Evolutionary conservation across 805 yeast genomes (phyloP).

Genomic region (Yarrowia bubula): DNA sequence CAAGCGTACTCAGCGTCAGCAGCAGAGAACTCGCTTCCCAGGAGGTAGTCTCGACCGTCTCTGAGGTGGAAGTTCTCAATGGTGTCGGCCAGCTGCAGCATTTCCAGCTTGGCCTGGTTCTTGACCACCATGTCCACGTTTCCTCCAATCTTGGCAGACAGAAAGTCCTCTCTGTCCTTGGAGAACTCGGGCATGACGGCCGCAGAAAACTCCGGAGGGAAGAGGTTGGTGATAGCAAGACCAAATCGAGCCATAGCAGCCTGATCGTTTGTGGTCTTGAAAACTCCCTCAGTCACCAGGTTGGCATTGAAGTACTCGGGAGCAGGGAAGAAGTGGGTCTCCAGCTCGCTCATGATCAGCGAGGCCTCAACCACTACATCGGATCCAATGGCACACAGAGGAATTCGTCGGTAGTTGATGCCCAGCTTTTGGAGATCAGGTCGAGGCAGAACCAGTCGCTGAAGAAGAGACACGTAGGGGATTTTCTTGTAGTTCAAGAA

Average conservation of each 20-base stretch:
- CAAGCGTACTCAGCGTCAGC: constrained; percentile 19
- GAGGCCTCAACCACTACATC: constrained; percentile 18
- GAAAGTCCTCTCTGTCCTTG: constrained; percentile 19
- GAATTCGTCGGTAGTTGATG: constrained; percentile 23
- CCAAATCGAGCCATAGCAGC: constrained; percentile 6
- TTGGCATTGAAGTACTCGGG: constrained; percentile 16
- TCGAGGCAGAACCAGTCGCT: constrained; percentile 11
- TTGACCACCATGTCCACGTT: background rate
- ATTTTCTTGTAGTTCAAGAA: constrained; percentile 24
- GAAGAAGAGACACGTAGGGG: background rate
- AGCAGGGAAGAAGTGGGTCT: constrained; percentile 20
- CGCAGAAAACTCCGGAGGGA: constrained; percentile 14
- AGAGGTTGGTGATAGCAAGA: background rate
- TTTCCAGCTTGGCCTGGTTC: constrained; percentile 21
- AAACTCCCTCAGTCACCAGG: constrained; percentile 3
- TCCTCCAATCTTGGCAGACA: background rate
- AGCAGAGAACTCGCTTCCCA: constrained; percentile 14
- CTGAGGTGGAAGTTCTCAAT: constrained; percentile 18
- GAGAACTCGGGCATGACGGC: constrained; percentile 6
- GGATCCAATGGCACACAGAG: constrained; percentile 23
- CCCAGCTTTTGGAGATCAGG: constrained; percentile 22
- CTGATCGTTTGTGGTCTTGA: constrained; percentile 22
- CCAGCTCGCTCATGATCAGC: constrained; percentile 21
- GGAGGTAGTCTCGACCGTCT: constrained; percentile 15
- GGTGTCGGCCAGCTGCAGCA: constrained; percentile 18